These are phyloP conservation scores for Lachnellula hyalina DNA, from an alignment of 2,329 filamentous ascomycete species.

Conservation along the genomic window DNA sequence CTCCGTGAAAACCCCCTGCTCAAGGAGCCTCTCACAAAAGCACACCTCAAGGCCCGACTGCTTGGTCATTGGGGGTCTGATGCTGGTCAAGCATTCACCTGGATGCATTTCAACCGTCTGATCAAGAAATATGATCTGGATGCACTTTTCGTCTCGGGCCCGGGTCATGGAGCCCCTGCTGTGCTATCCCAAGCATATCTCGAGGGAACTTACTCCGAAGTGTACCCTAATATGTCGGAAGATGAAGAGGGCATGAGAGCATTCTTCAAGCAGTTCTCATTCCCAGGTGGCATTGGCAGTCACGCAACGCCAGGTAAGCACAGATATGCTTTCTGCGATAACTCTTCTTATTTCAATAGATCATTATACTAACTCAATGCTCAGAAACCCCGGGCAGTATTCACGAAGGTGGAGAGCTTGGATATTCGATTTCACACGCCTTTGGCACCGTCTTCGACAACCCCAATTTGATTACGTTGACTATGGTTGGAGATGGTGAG, in stretches of 20 bases:
- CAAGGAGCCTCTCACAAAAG: slow-evolving; percentile 59
- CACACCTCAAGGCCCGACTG: slow-evolving; percentile 66
- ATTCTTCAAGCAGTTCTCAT: slow-evolving; percentile 81
- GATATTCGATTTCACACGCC: slow-evolving; percentile 75
- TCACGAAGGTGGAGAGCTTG: slow-evolving; percentile 75
- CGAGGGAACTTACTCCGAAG: slow-evolving; percentile 71
- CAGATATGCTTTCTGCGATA: too few relatives aligned
- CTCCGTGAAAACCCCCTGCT: slow-evolving; percentile 69
- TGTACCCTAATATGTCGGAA: slow-evolving; percentile 69
- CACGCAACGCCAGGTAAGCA: slow-evolving; percentile 58
- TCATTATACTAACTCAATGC: too few relatives aligned
- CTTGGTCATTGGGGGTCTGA: slow-evolving; percentile 77
- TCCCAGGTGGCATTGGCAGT: slow-evolving; percentile 72
- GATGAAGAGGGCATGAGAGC: slow-evolving; percentile 63
- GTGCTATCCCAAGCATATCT: slow-evolving; percentile 72
- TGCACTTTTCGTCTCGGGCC: slow-evolving; percentile 68
- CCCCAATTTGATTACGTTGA: slow-evolving; percentile 67
- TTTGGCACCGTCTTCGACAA: slow-evolving; percentile 74
- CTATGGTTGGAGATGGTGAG: slow-evolving; percentile 76
- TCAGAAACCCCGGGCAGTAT: slow-evolving; percentile 67
- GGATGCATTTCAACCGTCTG: slow-evolving; percentile 75
- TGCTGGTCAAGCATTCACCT: slow-evolving; percentile 76
- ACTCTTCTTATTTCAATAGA: too few relatives aligned
- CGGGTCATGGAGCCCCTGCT: slow-evolving; percentile 72
- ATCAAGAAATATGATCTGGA: slow-evolving; percentile 77